Evolutionary conservation across 257 asterid species (phyloP), one percentile per base, ranked within the genome.

Genomic region (Nicotiana undulata): DNA sequence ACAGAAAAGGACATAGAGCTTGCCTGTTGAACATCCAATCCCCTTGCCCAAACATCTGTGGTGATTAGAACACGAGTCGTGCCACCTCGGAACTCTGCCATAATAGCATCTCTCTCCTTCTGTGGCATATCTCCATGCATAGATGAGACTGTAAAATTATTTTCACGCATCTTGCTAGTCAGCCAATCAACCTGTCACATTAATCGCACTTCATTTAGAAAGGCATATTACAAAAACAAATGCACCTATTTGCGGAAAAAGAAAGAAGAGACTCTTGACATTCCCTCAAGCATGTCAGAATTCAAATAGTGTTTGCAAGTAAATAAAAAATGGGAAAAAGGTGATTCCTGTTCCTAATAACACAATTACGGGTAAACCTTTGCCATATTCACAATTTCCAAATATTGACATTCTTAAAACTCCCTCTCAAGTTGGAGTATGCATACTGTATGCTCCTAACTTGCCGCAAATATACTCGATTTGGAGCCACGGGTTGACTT

Each of bases 101-200:
- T 94, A 64, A 96, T 94, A 67, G 96, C 97, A 86, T 96, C 98
- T 18, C 98, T 88, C 85, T 94, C 98, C 89, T 90, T 94, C 83
- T 96, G 98, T 29, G 99, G 98, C 99, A 96, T 94, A 85, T 96
- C 98, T 58, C 99, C 99, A 24, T 96, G 99, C 98, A 96, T 96
- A 16, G 98, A 90, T 8, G 99, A 96, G 80, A 96, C 97, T 2
- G 98, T 96, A 68, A 96, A 96, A 84, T 94, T 94, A 84, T 87
- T 89, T 77, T 91, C 97, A 3, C 94, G 93, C 98, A 92, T 94
- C 92, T 93, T 91, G 79, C 92, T 96, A 2, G 97, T 90, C 20
- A 94, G 87, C 97, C 97, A 96, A 82, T 96, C 98, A 63, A 94
- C 99, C 99, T 96, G 89, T 18, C 72, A 84, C 24, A 61, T 65